phyloP scores from a whole-genome alignment of 2,329 filamentous ascomycete species.

The Fusarium sp. region DNA sequence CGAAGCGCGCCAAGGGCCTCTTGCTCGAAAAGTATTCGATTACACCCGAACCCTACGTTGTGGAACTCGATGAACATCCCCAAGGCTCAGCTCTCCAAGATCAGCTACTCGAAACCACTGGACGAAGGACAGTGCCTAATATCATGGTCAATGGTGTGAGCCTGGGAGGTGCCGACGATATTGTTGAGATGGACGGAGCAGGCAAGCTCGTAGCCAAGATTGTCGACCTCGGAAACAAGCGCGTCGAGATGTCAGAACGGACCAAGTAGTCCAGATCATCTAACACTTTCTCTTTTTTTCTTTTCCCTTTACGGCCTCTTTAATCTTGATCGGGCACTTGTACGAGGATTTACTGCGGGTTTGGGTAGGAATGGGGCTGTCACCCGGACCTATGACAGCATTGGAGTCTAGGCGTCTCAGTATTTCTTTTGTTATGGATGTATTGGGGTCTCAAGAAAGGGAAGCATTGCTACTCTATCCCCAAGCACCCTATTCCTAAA shows the following conservation, averaged over 20 bases:
- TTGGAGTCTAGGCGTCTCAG: conserved; percentile 35
- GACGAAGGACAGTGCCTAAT: conserved; percentile 88
- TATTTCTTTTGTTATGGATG: conserved; percentile 16
- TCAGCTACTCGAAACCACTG: conserved; percentile 75
- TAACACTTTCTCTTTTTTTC: neutral
- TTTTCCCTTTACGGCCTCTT: conserved; percentile 17
- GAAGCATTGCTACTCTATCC: neutral
- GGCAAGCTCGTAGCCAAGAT: conserved; percentile 77
- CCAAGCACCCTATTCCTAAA: neutral
- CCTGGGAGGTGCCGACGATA: conserved; percentile 90
- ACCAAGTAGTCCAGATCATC: conserved; percentile 2
- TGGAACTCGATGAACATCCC: conserved; percentile 87
- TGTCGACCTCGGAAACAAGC: conserved; percentile 75
- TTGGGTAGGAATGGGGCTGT: conserved; percentile 26
- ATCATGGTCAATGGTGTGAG: conserved; percentile 87
- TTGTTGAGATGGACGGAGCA: conserved; percentile 73
- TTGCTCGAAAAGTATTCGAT: conserved; percentile 87
- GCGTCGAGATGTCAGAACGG: conserved; percentile 61
- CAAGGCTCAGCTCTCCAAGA: conserved; percentile 78
- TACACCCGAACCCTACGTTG: conserved; percentile 81
- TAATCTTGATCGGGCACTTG: conserved; percentile 18
- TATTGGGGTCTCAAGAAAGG: conserved; percentile 6
- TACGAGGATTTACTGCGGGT: conserved; percentile 15
- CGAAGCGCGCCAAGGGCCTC: conserved; percentile 83
- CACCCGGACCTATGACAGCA: conserved; percentile 13